phyloP scores from a whole-genome alignment of 345 rosid genomes.

The Acer negundo region DNA sequence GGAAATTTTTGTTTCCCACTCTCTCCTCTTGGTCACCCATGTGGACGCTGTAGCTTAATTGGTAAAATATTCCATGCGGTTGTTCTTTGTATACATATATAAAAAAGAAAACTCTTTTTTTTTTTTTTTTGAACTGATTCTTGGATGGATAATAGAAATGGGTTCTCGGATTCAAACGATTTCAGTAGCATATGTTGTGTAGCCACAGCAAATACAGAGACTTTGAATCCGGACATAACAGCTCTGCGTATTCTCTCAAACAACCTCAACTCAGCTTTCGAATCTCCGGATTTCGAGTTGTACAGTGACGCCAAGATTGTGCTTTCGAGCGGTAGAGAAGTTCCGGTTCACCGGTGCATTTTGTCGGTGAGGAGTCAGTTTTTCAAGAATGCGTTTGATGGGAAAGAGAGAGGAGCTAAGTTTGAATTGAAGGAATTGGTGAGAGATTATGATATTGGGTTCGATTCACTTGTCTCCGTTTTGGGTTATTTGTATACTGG shows the following conservation, averaged over 20 bases:
- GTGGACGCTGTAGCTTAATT: background rate
- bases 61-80: background rate
- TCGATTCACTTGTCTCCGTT: conserved; percentile 56
- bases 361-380: conserved; percentile 61
- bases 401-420: conserved; percentile 40
- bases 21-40: conserved; percentile 15
- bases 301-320: conserved; percentile 69
- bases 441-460: conserved; percentile 52
- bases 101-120: background rate
- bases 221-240: conserved; percentile 32
- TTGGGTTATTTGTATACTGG: conserved; percentile 71
- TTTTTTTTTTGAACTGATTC: background rate
- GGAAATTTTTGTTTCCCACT: conserved; percentile 1
- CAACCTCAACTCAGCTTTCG: conserved; percentile 54
- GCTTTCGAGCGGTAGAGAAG: conserved; percentile 47
- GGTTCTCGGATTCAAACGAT: conserved; percentile 70
- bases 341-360: conserved; percentile 81
- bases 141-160: conserved; percentile 46
- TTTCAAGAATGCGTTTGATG: conserved; percentile 52
- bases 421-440: conserved; percentile 63
- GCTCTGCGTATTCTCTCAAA: conserved; percentile 59
- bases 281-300: conserved; percentile 48
- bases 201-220: conserved; percentile 23
- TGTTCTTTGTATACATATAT: background rate
- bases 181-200: conserved; percentile 51